Conservation (phyloP, 495 filamentous ascomycete species). For the Penicillium psychrofluorescens region DNA sequence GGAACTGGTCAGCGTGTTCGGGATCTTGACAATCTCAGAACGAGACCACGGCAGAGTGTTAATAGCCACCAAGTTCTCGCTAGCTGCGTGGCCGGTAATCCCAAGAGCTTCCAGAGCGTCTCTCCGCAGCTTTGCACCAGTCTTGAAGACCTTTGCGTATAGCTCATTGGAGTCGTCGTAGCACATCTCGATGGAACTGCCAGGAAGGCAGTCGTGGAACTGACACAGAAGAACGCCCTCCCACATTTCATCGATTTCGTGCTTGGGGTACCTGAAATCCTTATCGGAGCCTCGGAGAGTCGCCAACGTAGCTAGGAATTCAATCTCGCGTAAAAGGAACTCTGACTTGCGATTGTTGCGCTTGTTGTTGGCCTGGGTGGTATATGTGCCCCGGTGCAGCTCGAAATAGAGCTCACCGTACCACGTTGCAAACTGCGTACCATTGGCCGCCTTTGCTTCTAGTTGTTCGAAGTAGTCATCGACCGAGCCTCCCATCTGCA, state of each 20-base stretch:
- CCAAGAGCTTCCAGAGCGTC: slow-evolving; percentile 63
- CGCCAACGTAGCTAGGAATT: slow-evolving; percentile 81
- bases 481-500: slow-evolving; percentile 87
- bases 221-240: slow-evolving; percentile 80
- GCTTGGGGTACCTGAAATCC: slow-evolving; percentile 81
- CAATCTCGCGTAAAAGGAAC: slow-evolving; percentile 75
- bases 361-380: slow-evolving; percentile 96
- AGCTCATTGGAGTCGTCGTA: slow-evolving; percentile 88
- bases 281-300: slow-evolving; percentile 52
- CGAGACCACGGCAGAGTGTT: slow-evolving; percentile 85
- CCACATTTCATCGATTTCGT: slow-evolving; percentile 89
- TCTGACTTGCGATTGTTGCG: slow-evolving; percentile 84
- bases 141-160: slow-evolving; percentile 76
- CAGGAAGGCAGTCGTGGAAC: slow-evolving; percentile 94
- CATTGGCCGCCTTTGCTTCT: slow-evolving; percentile 62
- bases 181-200: slow-evolving; percentile 94
- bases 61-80: slow-evolving; percentile 43
- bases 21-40: slow-evolving; percentile 60
- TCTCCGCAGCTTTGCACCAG: slow-evolving; percentile 61
- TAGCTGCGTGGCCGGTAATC: slow-evolving; percentile 30
- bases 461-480: slow-evolving; percentile 89
- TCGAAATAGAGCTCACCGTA: slow-evolving; percentile 98
- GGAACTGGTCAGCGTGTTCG: slow-evolving; percentile 22
- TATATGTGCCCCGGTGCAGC: slow-evolving; percentile 92
- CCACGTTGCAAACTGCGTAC: slow-evolving; percentile 85